These are phyloP conservation scores for Ceratocystis smalleyi DNA, from an alignment of 2,329 filamentous ascomycete species.

Conservation along the genomic window DNA sequence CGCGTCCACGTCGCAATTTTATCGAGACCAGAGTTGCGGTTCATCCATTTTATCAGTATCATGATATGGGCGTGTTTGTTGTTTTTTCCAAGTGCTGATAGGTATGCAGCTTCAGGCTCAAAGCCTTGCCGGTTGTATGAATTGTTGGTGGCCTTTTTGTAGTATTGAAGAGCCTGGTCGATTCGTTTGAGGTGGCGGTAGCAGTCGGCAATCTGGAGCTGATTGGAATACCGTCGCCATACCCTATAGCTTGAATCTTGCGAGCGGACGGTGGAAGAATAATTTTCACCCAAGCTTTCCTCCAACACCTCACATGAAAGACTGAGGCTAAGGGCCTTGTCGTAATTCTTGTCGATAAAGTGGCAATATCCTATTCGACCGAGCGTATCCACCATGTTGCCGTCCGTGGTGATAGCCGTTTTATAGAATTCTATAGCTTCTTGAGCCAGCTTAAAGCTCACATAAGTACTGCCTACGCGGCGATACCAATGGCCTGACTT, in stretches of 20 bases:
- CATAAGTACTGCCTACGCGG: constrained; percentile 28
- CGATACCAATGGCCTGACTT: constrained; percentile 27
- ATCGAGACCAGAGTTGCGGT: constrained; percentile 19
- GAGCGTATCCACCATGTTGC: constrained; percentile 26
- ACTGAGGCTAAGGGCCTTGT: constrained; percentile 25
- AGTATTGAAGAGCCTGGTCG: constrained; percentile 25
- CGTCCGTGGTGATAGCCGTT: constrained; percentile 25
- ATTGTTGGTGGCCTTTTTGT: constrained; percentile 25
- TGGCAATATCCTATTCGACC: constrained; percentile 30
- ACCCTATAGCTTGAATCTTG: constrained; percentile 22
- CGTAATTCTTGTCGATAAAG: constrained; percentile 25
- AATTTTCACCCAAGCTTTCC: constrained; percentile 20
- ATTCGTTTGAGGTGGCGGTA: constrained; percentile 24
- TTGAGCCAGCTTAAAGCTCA: constrained; percentile 25
- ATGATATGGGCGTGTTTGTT: constrained; percentile 26
- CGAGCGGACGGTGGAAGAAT: not conserved
- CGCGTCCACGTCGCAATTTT: constrained; percentile 16
- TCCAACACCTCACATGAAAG: constrained; percentile 25
- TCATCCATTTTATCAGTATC: constrained; percentile 24
- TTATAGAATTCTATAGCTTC: constrained; percentile 26
- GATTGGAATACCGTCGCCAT: constrained; percentile 30
- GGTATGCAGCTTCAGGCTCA: constrained; percentile 26
- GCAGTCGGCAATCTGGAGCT: constrained; percentile 27
- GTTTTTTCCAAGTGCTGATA: constrained; percentile 26
- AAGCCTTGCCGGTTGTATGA: constrained; percentile 23